Evolutionary conservation across 1,284 basidiomycete species (phyloP).

Genomic region (Ustilago lituana): DNA sequence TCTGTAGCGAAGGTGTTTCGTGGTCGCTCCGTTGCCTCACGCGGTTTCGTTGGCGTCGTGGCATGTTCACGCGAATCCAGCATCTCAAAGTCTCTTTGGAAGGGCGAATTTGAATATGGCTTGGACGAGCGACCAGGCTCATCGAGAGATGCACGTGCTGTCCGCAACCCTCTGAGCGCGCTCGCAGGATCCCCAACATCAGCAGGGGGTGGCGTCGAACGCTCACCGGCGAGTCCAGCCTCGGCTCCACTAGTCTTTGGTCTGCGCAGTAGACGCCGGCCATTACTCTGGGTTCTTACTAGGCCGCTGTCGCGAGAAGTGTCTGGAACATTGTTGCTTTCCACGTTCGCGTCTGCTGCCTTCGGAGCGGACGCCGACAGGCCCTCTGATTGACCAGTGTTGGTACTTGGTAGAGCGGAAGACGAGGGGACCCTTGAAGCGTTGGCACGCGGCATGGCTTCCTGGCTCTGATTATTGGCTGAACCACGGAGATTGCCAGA

Average conservation of each 20-base stretch:
- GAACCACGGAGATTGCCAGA: constrained; percentile 30
- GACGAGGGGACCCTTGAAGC: constrained; percentile 25
- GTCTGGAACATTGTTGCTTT: neutral
- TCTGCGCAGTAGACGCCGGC: constrained; percentile 21
- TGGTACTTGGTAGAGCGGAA: neutral
- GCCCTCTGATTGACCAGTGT: neutral
- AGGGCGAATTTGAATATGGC: constrained; percentile 17
- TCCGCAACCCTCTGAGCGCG: constrained; percentile 2
- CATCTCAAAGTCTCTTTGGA: constrained; percentile 18
- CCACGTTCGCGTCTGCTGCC: neutral
- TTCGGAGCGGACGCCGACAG: neutral
- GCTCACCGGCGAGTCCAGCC: constrained; percentile 16
- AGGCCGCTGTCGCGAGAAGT: constrained; percentile 2
- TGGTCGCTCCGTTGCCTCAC: constrained; percentile 6
- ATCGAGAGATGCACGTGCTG: constrained; percentile 33
- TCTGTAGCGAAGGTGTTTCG: constrained; percentile 1
- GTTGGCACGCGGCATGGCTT: constrained; percentile 33
- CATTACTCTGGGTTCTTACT: constrained; percentile 14
- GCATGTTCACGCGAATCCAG: constrained; percentile 9
- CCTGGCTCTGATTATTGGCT: constrained; percentile 4
- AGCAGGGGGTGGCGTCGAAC: neutral
- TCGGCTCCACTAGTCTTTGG: constrained; percentile 35
- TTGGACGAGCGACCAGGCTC: constrained; percentile 14
- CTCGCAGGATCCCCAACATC: neutral
- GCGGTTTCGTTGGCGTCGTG: constrained; percentile 7